Evolutionary conservation across 208 protist species (phyloP).

Genomic region (Leptomonas pyrrhocoris): DNA sequence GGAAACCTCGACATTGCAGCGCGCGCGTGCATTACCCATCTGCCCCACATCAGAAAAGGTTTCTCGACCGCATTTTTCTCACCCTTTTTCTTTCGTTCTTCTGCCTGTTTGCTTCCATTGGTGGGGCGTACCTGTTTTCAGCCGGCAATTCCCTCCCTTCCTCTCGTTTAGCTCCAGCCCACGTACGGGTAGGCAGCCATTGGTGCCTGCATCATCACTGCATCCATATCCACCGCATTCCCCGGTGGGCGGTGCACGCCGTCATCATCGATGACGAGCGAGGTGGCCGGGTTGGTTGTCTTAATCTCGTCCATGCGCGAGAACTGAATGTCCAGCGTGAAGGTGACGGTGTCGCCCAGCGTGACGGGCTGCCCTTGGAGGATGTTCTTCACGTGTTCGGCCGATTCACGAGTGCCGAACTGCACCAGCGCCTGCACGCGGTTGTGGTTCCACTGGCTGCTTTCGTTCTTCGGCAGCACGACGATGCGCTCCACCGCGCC

Average conservation of each 20-base stretch:
- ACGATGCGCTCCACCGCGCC: conserved; percentile 89
- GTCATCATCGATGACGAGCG: conserved; percentile 78
- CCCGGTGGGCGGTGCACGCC: conserved; percentile 56
- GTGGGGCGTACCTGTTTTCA: too few relatives aligned
- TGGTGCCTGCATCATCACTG: conserved; percentile 27
- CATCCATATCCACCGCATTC: conserved; percentile 22
- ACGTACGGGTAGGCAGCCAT: conserved; percentile 35
- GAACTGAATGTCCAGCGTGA: conserved; percentile 93
- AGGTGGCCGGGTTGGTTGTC: conserved; percentile 82
- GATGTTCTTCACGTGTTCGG: conserved; percentile 90
- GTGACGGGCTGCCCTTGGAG: conserved; percentile 92
- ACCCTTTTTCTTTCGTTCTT: too few relatives aligned
- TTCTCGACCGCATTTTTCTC: too few relatives aligned
- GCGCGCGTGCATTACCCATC: too few relatives aligned
- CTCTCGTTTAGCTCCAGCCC: conserved; percentile 26
- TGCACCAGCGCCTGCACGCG: conserved; percentile 92
- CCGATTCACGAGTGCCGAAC: conserved; percentile 77
- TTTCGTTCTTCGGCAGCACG: conserved; percentile 91
- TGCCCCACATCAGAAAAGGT: too few relatives aligned
- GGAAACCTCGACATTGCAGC: background rate
- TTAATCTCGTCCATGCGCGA: conserved; percentile 91
- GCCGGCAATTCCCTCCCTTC: too few relatives aligned
- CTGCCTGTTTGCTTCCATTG: too few relatives aligned
- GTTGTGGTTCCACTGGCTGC: conserved; percentile 89
- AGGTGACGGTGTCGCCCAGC: conserved; percentile 84